Evolutionary conservation across 176 grass and related monocot species (phyloP).

Genomic region (Zea luxurians): DNA sequence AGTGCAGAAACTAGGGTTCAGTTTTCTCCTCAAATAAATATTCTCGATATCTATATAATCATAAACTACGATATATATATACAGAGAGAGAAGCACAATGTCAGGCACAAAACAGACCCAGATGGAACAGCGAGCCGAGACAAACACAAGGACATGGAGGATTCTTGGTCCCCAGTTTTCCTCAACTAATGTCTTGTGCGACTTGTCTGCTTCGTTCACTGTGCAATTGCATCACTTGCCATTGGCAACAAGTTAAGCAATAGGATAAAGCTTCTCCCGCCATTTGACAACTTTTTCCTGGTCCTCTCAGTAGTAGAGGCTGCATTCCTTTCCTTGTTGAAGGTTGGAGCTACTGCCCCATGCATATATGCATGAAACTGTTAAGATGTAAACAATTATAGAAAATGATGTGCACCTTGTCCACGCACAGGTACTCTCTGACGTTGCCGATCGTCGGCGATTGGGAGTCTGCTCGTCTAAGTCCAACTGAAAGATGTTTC

Average conservation of each 20-base stretch:
- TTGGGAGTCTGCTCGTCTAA: conserved; percentile 33
- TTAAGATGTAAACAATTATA: conserved; percentile 26
- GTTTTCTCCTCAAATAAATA: neutral
- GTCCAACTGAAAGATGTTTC: conserved; percentile 54
- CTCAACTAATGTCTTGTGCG: conserved; percentile 36
- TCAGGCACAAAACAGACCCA: conserved; percentile 23
- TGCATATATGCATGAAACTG: conserved; percentile 19
- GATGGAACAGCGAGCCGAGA: conserved; percentile 30
- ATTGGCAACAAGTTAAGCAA: conserved; percentile 62
- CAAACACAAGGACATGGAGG: conserved; percentile 33
- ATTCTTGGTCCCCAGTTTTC: conserved; percentile 43
- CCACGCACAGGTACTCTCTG: conserved; percentile 44
- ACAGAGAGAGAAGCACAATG: neutral
- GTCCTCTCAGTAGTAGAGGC: conserved; percentile 8
- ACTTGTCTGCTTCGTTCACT: conserved; percentile 43
- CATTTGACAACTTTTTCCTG: conserved; percentile 14
- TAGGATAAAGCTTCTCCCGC: conserved; percentile 29
- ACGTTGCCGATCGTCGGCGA: conserved; percentile 47
- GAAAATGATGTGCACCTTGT: conserved; percentile 7
- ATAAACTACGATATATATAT: neutral
- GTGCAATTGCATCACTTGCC: conserved; percentile 62
- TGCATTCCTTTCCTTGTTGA: conserved; percentile 32
- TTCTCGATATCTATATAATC: neutral
- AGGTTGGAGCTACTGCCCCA: conserved; percentile 33
- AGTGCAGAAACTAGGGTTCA: neutral